Evolutionary conservation across 2,329 filamentous ascomycete genomes (phyloP).

Genomic region (Hirsutella rhossiliensis): DNA sequence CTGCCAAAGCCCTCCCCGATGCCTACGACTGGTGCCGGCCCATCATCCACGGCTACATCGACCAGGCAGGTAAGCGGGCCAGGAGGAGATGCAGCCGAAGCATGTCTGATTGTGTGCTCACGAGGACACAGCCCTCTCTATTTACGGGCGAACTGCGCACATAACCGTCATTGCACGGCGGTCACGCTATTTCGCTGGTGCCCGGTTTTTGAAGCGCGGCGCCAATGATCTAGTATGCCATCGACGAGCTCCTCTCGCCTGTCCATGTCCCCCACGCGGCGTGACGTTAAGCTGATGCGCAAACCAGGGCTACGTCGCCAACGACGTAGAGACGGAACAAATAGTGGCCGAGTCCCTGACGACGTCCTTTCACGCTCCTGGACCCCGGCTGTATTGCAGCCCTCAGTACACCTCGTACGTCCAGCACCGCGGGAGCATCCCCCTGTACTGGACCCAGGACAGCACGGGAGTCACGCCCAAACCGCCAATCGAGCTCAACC

Average conservation of each 20-base stretch:
- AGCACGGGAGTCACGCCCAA: slow-evolving; percentile 92
- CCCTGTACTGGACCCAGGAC: slow-evolving; percentile 94
- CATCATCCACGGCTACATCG: slow-evolving; percentile 91
- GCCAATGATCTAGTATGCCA: slow-evolving; percentile 63
- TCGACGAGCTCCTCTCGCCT: not conserved
- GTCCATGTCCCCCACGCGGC: not conserved
- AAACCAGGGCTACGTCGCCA: slow-evolving; percentile 74
- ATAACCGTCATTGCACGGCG: slow-evolving; percentile 88
- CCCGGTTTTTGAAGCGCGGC: slow-evolving; percentile 85
- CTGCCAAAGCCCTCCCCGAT: slow-evolving; percentile 55
- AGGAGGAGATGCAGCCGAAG: not conserved
- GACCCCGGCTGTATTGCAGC: slow-evolving; percentile 72
- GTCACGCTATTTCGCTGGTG: slow-evolving; percentile 88
- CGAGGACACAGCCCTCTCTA: slow-evolving; percentile 44
- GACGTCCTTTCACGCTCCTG: slow-evolving; percentile 90
- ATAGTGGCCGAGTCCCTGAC: slow-evolving; percentile 92
- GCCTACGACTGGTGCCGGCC: slow-evolving; percentile 94
- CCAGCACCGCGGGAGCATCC: slow-evolving; percentile 93
- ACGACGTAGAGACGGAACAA: slow-evolving; percentile 97
- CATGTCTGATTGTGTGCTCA: not conserved
- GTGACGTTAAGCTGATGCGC: not conserved
- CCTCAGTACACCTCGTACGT: slow-evolving; percentile 93
- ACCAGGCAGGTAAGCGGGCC: slow-evolving; percentile 54
- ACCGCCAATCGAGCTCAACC: slow-evolving; percentile 86
- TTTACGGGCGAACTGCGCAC: slow-evolving; percentile 82